Conservation (phyloP, 176 grass and related monocot species). For the Oryza coarctata region DNA sequence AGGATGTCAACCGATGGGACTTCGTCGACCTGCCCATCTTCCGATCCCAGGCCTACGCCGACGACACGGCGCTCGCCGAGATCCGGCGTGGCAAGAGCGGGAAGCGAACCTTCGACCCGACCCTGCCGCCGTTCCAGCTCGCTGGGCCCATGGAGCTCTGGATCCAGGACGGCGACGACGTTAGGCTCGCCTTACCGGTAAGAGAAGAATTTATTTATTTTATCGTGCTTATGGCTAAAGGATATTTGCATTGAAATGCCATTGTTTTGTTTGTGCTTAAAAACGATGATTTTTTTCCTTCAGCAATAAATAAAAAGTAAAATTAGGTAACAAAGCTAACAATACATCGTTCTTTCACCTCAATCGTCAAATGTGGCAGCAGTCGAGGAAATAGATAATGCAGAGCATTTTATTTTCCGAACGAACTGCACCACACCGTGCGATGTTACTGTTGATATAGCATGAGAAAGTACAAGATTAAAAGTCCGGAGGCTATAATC, state of each 20-base stretch:
- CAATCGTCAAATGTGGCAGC: background rate
- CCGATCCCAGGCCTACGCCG: conserved; percentile 40
- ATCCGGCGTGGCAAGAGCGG: conserved; percentile 29
- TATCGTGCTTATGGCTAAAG: background rate
- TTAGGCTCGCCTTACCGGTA: conserved; percentile 84
- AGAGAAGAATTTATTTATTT: background rate
- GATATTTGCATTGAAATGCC: background rate
- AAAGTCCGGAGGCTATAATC: no score
- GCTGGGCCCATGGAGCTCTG: conserved; percentile 85
- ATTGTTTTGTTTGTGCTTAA: background rate
- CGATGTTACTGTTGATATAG: no score
- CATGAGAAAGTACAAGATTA: no score
- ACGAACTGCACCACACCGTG: no score
- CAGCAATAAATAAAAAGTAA: background rate
- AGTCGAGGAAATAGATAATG: background rate
- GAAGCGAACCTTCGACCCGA: conserved; percentile 37
- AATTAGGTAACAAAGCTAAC: background rate
- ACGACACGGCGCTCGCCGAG: conserved; percentile 61
- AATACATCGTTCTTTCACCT: background rate
- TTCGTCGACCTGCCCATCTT: conserved; percentile 80
- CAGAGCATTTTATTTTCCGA: background rate
- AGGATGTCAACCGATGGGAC: conserved; percentile 77
- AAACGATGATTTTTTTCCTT: background rate
- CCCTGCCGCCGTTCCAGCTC: conserved; percentile 75
- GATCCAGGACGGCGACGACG: conserved; percentile 83